A percentile compares a stretch with the other conserved stretches of the same genome.
Conservation (phyloP, 768 basidiomycete genomes). For the Suillus bovinus region DNA sequence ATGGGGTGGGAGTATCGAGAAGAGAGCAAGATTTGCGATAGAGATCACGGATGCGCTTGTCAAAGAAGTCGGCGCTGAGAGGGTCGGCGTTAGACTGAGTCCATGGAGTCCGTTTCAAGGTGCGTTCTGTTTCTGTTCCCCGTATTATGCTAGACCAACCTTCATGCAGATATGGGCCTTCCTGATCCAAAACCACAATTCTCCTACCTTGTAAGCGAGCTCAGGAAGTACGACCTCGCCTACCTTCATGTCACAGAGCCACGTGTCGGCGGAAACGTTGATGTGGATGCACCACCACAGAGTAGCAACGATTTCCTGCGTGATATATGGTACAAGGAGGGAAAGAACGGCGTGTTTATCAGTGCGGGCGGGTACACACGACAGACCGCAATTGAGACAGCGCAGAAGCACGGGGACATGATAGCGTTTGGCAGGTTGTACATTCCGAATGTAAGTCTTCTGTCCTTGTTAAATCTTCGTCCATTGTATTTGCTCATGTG, state of each 20-base stretch:
- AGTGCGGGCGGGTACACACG: constrained; percentile 9
- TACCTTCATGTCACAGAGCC: constrained; percentile 45
- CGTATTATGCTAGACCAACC: neutral
- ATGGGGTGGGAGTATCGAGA: constrained; percentile 53
- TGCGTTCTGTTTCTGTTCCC: constrained; percentile 12
- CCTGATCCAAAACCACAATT: constrained; percentile 38
- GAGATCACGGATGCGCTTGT: constrained; percentile 45
- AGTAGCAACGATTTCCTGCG: constrained; percentile 30
- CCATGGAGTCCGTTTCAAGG: constrained; percentile 41
- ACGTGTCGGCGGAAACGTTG: constrained; percentile 17
- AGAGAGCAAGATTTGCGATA: constrained; percentile 46
- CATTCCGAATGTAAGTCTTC: constrained; percentile 9
- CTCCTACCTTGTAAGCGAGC: constrained; percentile 29
- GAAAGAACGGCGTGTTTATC: constrained; percentile 5
- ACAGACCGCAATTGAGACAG: constrained; percentile 3
- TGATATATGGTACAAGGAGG: constrained; percentile 23
- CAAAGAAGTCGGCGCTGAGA: constrained; percentile 44
- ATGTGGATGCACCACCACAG: neutral
- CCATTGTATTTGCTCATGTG: neutral
- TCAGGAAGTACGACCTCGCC: constrained; percentile 34
- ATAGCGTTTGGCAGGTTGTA: constrained; percentile 12
- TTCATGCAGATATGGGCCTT: constrained; percentile 35
- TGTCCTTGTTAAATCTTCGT: neutral
- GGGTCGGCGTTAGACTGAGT: constrained; percentile 43
- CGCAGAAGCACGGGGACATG: constrained; percentile 7